These are phyloP conservation scores for Thielaviopsis euricoi DNA, from an alignment of 2,329 filamentous ascomycete genomes.

Conservation along the genomic window DNA sequence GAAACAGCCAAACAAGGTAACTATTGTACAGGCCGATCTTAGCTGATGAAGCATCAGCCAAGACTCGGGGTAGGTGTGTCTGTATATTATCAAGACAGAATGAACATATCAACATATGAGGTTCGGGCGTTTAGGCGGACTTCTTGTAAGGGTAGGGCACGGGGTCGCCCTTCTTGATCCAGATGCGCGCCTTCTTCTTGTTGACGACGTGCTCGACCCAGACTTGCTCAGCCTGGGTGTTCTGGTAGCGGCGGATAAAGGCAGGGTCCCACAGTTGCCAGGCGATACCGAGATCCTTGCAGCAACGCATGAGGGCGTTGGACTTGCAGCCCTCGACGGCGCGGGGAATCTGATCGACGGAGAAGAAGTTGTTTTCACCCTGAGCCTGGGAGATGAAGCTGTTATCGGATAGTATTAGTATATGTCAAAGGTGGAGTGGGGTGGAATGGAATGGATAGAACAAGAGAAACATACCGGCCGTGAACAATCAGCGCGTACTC, in stretches of 20 bases:
- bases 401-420: neutral
- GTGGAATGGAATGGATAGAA: neutral
- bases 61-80: neutral
- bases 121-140: conserved; percentile 5
- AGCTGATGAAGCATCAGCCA: neutral
- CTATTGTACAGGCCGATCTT: neutral
- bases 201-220: conserved; percentile 79
- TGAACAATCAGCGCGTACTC: conserved; percentile 86
- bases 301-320: conserved; percentile 94
- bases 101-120: neutral
- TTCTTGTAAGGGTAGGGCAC: conserved; percentile 45
- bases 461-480: conserved; percentile 50
- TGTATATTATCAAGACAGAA: neutral
- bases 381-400: conserved; percentile 86
- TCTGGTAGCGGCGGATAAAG: conserved; percentile 72
- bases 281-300: conserved; percentile 90
- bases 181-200: conserved; percentile 83
- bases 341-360: conserved; percentile 74
- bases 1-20: neutral
- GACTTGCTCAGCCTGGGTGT: conserved; percentile 55
- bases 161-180: conserved; percentile 59
- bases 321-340: conserved; percentile 95
- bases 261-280: conserved; percentile 93
- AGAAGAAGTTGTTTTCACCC: conserved; percentile 90
- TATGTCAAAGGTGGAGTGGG: conserved; percentile 1